A percentile compares a stretch with the other conserved stretches of the same genome.
Evolutionary conservation across 2,329 filamentous ascomycete genomes (phyloP).

Genomic region (Bertia moriformis): DNA sequence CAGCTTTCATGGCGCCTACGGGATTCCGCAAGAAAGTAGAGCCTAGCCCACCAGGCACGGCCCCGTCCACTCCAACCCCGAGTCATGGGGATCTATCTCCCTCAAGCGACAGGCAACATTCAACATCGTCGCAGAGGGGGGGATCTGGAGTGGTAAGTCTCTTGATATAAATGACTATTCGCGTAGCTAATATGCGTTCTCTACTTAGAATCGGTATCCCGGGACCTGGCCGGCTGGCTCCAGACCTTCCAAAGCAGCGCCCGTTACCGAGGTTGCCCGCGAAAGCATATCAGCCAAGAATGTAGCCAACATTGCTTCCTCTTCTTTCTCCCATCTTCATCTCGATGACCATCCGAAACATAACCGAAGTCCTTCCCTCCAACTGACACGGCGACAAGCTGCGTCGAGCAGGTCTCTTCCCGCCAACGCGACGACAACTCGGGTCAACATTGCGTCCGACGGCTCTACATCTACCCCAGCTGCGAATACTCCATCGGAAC

Average conservation of each 20-base stretch:
- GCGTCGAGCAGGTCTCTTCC: neutral
- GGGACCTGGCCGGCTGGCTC: neutral
- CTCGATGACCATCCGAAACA: neutral
- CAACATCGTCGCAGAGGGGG: neutral
- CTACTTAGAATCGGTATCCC: neutral
- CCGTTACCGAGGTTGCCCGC: slow-evolving; percentile 1
- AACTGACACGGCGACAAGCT: neutral
- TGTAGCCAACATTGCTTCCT: neutral
- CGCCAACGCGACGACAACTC: neutral
- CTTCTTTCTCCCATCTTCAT: neutral
- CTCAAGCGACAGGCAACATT: neutral
- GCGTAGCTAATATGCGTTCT: neutral
- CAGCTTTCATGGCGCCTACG: neutral
- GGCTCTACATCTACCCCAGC: neutral
- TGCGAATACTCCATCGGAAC: neutral
- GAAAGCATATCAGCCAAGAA: slow-evolving; percentile 1
- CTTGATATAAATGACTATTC: no score
- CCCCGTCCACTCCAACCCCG: neutral
- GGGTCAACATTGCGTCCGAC: neutral
- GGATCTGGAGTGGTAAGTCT: neutral
- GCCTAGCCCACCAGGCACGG: neutral
- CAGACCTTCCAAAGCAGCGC: neutral
- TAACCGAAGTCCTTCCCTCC: neutral
- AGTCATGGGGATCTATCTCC: no score
- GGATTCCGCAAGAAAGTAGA: neutral